phyloP scores from a whole-genome alignment of 805 yeast species.

The Candida suzukii region DNA sequence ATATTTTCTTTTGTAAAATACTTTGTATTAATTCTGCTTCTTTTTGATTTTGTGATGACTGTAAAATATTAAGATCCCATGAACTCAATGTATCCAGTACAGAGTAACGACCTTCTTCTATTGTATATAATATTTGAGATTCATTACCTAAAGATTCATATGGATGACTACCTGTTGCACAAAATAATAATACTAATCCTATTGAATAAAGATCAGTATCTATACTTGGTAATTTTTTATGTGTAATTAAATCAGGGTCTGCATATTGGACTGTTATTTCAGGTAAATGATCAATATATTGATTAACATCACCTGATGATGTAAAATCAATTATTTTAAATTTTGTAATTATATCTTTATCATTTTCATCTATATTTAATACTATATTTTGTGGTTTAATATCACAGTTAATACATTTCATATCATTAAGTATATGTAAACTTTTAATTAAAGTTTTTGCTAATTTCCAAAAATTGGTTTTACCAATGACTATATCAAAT shows the following conservation, averaged over 20 bases:
- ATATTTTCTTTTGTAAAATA: too few relatives aligned
- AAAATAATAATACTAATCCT: slow-evolving; percentile 37
- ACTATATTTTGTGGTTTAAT: slow-evolving; percentile 40
- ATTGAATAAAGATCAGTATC: slow-evolving; percentile 37
- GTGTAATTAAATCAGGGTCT: slow-evolving; percentile 15
- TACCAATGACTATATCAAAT: slow-evolving; percentile 14
- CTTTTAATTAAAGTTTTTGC: slow-evolving; percentile 19
- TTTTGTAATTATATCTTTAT: slow-evolving; percentile 21
- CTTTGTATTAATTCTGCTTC: background rate
- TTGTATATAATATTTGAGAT: slow-evolving; percentile 24
- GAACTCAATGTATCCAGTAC: background rate
- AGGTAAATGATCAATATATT: slow-evolving; percentile 14
- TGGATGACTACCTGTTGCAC: slow-evolving; percentile 41
- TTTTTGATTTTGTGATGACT: background rate
- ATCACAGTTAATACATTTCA: slow-evolving; percentile 38
- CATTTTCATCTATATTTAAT: slow-evolving; percentile 27
- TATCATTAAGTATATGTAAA: slow-evolving; percentile 16
- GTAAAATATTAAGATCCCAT: background rate
- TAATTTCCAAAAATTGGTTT: slow-evolving; percentile 25
- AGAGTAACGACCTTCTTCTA: slow-evolving; percentile 3
- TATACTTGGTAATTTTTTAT: slow-evolving; percentile 7
- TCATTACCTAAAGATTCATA: slow-evolving; percentile 25
- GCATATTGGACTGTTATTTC: slow-evolving; percentile 32
- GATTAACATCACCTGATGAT: slow-evolving; percentile 21
- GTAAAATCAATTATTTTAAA: slow-evolving; percentile 42